A percentile compares a stretch with the other conserved stretches of the same genome.
Conservation (phyloP, 345 rosid species). For the Garcia nutans region DNA sequence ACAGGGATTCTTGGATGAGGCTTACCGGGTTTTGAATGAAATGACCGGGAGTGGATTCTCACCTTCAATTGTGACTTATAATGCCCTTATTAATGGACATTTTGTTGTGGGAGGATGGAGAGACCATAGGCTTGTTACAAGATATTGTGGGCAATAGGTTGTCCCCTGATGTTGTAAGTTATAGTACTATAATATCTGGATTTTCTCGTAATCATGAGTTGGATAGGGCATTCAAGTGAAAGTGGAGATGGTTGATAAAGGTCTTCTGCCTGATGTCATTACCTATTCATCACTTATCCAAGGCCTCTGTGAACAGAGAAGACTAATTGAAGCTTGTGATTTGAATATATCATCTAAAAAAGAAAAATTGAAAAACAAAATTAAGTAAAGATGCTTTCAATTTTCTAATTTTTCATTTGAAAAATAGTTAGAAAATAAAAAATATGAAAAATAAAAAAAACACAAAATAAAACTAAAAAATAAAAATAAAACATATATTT, state of each 20-base stretch:
- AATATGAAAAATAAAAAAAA: no score
- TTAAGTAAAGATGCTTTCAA: no score
- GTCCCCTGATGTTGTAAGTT: slow-evolving; percentile 74
- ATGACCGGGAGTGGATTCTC: slow-evolving; percentile 61
- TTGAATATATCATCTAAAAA: no score
- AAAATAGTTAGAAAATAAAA: no score
- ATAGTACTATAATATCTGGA: slow-evolving; percentile 74
- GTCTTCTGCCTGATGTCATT: slow-evolving; percentile 58
- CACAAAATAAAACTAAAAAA: no score
- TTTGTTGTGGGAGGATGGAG: slow-evolving; percentile 60
- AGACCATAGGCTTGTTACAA: slow-evolving; percentile 47
- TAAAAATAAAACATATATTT: no score
- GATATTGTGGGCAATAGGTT: slow-evolving; percentile 63
- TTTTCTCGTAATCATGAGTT: slow-evolving; percentile 57
- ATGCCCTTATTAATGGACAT: slow-evolving; percentile 73
- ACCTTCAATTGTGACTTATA: slow-evolving; percentile 82
- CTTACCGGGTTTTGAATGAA: slow-evolving; percentile 53
- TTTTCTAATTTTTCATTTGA: no score
- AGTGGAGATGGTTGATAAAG: slow-evolving; percentile 60
- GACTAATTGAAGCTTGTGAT: no score
- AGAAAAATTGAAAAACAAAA: no score
- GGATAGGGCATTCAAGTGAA: slow-evolving; percentile 59
- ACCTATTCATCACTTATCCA: slow-evolving; percentile 74
- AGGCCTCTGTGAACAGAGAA: slow-evolving; percentile 68
- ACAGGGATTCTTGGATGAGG: slow-evolving; percentile 61